These are phyloP conservation scores for Thermomucor indicae-seudaticae DNA, from an alignment of 371 early-diverging fungal genomes.

Conservation along the genomic window DNA sequence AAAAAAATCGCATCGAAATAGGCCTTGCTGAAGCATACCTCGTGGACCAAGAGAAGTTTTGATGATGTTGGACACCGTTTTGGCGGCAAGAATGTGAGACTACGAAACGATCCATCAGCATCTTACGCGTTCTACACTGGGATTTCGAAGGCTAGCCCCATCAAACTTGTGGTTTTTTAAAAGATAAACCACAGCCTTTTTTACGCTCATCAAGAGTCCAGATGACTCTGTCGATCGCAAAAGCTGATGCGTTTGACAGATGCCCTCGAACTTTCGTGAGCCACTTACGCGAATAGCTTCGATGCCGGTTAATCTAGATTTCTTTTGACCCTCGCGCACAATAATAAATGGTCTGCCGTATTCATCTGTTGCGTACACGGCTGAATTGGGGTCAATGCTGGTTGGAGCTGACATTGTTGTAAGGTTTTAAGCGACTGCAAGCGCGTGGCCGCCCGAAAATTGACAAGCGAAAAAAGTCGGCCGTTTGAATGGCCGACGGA, in stretches of 20 bases:
- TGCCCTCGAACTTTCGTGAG: not conserved
- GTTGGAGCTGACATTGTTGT: conserved; percentile 9
- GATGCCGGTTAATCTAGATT: conserved; percentile 78
- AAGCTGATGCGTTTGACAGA: not conserved
- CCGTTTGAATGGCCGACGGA: too few relatives aligned
- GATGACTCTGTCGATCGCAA: conserved; percentile 4
- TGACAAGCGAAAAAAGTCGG: too few relatives aligned
- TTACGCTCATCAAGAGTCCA: too few relatives aligned
- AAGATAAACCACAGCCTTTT: too few relatives aligned
- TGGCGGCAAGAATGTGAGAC: conserved; percentile 98
- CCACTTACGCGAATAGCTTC: conserved; percentile 88
- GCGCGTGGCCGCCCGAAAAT: too few relatives aligned
- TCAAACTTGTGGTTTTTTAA: too few relatives aligned
- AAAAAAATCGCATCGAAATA: not conserved
- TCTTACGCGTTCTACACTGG: not conserved
- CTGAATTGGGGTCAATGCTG: conserved; percentile 34
- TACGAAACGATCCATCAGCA: conserved; percentile 28
- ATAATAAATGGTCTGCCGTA: conserved; percentile 97
- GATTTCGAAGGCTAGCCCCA: too few relatives aligned
- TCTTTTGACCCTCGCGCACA: conserved; percentile 90
- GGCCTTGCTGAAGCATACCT: conserved; percentile 51
- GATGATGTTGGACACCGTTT: conserved; percentile 94
- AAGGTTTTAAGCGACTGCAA: too few relatives aligned
- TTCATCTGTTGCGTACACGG: conserved; percentile 79
- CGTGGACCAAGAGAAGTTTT: conserved; percentile 99